Evolutionary conservation across 805 yeast genomes (phyloP), one percentile per base, ranked within the genome.

Genomic region (Komagataella ulmi): DNA sequence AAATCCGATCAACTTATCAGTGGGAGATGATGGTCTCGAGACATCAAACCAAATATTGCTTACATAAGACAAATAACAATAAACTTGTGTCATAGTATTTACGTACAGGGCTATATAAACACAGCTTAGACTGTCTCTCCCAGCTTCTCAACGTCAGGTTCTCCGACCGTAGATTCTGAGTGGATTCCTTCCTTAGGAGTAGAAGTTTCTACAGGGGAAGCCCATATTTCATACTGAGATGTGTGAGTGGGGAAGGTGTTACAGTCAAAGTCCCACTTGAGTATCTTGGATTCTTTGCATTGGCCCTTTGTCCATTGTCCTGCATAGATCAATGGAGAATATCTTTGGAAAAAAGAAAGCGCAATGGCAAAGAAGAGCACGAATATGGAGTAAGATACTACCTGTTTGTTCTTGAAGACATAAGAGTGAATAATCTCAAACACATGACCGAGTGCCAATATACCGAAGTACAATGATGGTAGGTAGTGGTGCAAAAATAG

Each of bases 241-340:
- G 52, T 55, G 14, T 44, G 50, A 6, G 59, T 65, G 46, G 71
- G 71, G 65, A 77, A 88, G 12, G 72, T 58, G 54, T 69, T 71
- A 70, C 99, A 93, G 61, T 83, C 85, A 63, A 81, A 93, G 73
- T 93, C 99, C 99, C 98, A 93, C 45, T 78, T 73, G 3, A 71
- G 55, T 36, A 85, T 56, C 68, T 80, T 79, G 47, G 90, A 71
- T 47, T 73, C 69, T 53, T 72, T 68, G 69, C 99, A 93, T 54
- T 74, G 66, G 24, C 63, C 65, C 59, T 75, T 75, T 48, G 95
- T 85, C 97, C 98, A 91, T 51, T 79, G 77, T 10, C 77, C 62
- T 48, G 86, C 99, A 63, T 87, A 86, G 49, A 83, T 76, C 61
- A 93, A 67, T 43, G 98, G 85, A 1, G 87, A 75, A 68, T 82